Base-by-base conservation (phyloP, 1,284 basidiomycete genomes). In the Ganoderma resinaceum region DNA sequence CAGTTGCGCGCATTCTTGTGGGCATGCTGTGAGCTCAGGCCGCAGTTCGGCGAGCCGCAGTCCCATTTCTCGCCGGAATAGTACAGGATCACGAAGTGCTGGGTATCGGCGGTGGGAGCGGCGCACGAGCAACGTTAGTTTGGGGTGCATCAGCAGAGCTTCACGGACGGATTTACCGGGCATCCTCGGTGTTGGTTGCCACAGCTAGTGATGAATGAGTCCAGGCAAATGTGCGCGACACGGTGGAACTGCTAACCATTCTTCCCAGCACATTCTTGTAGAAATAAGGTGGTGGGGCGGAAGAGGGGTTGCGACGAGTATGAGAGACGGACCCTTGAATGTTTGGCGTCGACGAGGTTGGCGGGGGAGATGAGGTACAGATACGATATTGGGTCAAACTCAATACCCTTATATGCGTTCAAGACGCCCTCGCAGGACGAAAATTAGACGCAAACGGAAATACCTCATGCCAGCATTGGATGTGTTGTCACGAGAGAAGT, bases 151-250 rank as follows among this genome's bases (percentile, higher is more conserved):
- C 26, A 66, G 11, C 14, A 61, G 67, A 26, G 16, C 26, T 59
- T 8, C 14, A 31, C 37, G 31, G 42, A 58, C 60, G 40, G 62
- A 81, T 74, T 66, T 81, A 91, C 89, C 75, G 84, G 83, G 74
- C 89, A 91, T 59, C 85, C 85, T 79, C 89, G 83, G 78, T 91
- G 89, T 67, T 85, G 86, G 78, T 91, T 89, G 63, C 89, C 90
- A 68, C 82, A 81, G 71, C 89, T 91, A 72, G 52, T 16, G n/a
- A 23, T n/a, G 18, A 43, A 53, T 63, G 37, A 61, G 60, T 14
- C 16, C 16, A 26, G 23, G 43, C 33, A 23, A 42, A 26, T n/a
- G 53, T 63, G 20, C 37, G 53, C n/a, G 37, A 12, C 4, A 33
- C 37, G 66, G 67, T 67, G 33, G 40, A 43, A 61, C 37, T 3